A percentile compares a stretch with the other conserved stretches of the same genome.
phyloP scores from a whole-genome alignment of 1,139 yeast species.

The Magnusiomyces magnusii region DNA sequence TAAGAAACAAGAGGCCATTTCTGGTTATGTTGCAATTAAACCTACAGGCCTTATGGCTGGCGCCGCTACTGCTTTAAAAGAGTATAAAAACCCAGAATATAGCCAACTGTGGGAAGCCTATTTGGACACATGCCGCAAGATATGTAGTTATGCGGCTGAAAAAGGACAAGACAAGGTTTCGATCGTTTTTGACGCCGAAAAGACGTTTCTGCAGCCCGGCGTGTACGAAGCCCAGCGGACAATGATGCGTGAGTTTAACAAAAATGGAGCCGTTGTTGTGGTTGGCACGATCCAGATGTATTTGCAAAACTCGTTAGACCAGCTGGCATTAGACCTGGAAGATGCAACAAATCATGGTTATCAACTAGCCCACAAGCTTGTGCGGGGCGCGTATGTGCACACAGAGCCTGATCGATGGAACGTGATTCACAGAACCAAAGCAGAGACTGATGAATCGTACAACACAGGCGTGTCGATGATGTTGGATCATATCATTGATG shows the following conservation, averaged over 20 bases:
- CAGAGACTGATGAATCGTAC: slow-evolving; percentile 66
- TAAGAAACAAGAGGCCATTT: no score
- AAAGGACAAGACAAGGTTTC: slow-evolving; percentile 77
- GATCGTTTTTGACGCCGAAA: slow-evolving; percentile 90
- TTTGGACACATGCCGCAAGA: slow-evolving; percentile 56
- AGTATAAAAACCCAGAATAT: slow-evolving; percentile 51
- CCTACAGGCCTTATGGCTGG: slow-evolving; percentile 83
- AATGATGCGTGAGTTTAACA: slow-evolving; percentile 68
- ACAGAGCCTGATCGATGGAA: slow-evolving; percentile 64
- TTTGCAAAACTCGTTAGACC: slow-evolving; percentile 58
- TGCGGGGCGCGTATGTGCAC: slow-evolving; percentile 96
- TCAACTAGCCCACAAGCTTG: slow-evolving; percentile 80
- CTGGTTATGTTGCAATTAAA: slow-evolving; percentile 61
- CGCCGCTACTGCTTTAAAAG: slow-evolving; percentile 65
- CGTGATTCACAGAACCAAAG: slow-evolving; percentile 68
- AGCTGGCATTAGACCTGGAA: slow-evolving; percentile 55
- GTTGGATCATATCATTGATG: slow-evolving; percentile 50
- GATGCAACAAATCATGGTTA: slow-evolving; percentile 56
- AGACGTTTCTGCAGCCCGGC: slow-evolving; percentile 78
- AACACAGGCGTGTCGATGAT: slow-evolving; percentile 61
- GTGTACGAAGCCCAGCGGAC: slow-evolving; percentile 86
- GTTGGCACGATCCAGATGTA: slow-evolving; percentile 96
- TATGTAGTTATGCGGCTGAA: slow-evolving; percentile 56
- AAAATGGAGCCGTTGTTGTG: slow-evolving; percentile 51
- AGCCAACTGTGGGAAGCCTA: slow-evolving; percentile 50